Conservation (phyloP, 805 yeast genomes). For the Myxozyma nipponensis region DNA sequence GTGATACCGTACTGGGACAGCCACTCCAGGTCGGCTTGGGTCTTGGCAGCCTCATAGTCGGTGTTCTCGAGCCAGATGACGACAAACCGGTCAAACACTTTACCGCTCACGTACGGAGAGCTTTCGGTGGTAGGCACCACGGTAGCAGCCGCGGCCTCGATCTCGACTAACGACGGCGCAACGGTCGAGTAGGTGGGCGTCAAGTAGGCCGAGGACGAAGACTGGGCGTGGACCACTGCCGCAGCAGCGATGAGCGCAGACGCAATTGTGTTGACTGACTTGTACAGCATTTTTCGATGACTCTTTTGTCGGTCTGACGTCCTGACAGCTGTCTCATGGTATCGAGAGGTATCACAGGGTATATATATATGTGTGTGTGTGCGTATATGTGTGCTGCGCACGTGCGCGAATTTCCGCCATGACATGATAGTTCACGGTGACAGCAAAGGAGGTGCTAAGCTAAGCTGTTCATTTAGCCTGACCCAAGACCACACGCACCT, state of each 20-base stretch:
- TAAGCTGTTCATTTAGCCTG: too few species aligned
- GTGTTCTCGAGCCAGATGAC: slow-evolving; percentile 53
- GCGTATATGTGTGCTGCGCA: too few species aligned
- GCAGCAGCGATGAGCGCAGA: slow-evolving; percentile 1
- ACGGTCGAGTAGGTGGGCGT: slow-evolving; percentile 36
- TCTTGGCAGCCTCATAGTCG: slow-evolving; percentile 49
- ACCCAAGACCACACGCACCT: too few species aligned
- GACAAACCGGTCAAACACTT: slow-evolving; percentile 41
- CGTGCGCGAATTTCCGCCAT: too few species aligned
- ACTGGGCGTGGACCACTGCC: slow-evolving; percentile 13
- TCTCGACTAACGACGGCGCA: slow-evolving; percentile 37
- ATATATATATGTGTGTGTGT: too few species aligned
- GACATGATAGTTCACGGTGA: too few species aligned
- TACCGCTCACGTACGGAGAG: slow-evolving; percentile 42
- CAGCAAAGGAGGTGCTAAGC: too few species aligned
- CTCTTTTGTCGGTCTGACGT: too few species aligned
- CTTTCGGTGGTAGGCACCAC: slow-evolving; percentile 35
- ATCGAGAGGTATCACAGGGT: too few species aligned
- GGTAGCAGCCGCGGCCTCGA: slow-evolving; percentile 32
- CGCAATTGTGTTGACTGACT: not conserved
- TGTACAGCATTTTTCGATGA: not conserved
- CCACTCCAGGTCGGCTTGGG: slow-evolving; percentile 43
- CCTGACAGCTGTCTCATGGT: too few species aligned
- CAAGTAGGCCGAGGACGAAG: slow-evolving; percentile 29
- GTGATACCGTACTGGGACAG: slow-evolving; percentile 46